Percentiles rank a stretch among this genome's conserved stretches.
phyloP scores from a whole-genome alignment of 1,284 basidiomycete species.

The Puccinia polysora region DNA sequence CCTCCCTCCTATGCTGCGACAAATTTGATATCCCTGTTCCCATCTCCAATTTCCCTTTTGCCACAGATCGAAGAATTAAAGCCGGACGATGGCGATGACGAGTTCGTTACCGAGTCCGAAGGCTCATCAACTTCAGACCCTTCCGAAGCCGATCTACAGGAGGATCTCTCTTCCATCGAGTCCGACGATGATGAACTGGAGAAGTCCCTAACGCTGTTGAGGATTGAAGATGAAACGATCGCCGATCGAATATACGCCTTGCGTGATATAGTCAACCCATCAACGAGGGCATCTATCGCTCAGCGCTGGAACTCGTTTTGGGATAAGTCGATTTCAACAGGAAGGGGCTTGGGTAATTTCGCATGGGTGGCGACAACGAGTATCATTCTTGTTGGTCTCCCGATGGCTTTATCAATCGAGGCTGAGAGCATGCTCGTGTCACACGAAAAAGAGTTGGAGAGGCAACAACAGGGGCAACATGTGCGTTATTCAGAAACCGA shows the following conservation, averaged over 20 bases:
- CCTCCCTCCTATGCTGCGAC: neutral
- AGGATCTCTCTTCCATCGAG: constrained; percentile 36
- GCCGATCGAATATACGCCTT: constrained; percentile 83
- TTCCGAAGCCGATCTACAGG: constrained; percentile 37
- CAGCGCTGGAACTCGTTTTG: constrained; percentile 63
- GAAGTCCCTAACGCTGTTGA: constrained; percentile 44
- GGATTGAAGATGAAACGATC: constrained; percentile 63
- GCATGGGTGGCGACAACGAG: constrained; percentile 94
- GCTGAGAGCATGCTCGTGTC: constrained; percentile 90
- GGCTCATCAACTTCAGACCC: constrained; percentile 30
- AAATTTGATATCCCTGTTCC: neutral
- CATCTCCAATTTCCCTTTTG: neutral
- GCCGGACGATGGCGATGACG: constrained; percentile 37
- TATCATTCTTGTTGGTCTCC: constrained; percentile 84
- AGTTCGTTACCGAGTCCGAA: constrained; percentile 30
- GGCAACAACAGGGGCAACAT: constrained; percentile 76
- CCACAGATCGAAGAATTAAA: constrained; percentile 37
- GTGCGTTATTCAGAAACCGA: constrained; percentile 57
- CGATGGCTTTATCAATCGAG: constrained; percentile 85
- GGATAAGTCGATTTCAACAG: constrained; percentile 59
- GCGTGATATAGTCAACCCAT: constrained; percentile 88
- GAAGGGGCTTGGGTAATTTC: constrained; percentile 74
- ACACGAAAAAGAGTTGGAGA: constrained; percentile 90
- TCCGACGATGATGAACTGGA: constrained; percentile 45
- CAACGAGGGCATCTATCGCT: constrained; percentile 69